Conservation (phyloP, 257 asterid genomes). For the Fraxinus pennsylvanica region DNA sequence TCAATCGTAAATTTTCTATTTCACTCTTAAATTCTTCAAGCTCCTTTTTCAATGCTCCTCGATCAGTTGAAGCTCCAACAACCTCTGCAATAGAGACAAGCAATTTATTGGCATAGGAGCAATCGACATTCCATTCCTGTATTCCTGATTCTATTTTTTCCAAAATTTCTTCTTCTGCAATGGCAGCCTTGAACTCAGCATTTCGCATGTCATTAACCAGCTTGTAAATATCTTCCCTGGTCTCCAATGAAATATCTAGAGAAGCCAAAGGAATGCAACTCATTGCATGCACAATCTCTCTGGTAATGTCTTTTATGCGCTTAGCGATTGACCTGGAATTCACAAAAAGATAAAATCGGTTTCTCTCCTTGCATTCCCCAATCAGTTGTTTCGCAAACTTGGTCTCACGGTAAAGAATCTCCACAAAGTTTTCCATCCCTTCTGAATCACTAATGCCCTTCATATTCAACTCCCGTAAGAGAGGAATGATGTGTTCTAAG, state of each 20-base stretch:
- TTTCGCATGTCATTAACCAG: conserved; percentile 43
- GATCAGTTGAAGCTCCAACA: conserved; percentile 55
- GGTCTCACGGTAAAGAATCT: conserved; percentile 40
- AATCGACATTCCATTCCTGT: conserved; percentile 55
- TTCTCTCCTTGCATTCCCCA: conserved; percentile 45
- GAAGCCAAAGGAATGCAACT: conserved; percentile 49
- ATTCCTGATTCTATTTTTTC: conserved; percentile 57
- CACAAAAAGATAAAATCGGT: conserved; percentile 56
- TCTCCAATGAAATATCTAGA: conserved; percentile 40
- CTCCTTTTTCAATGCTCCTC: conserved; percentile 47
- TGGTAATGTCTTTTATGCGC: conserved; percentile 43
- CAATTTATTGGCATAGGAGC: conserved; percentile 55
- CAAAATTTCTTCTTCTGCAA: conserved; percentile 52
- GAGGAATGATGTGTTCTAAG: conserved; percentile 45
- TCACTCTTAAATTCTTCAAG: conserved; percentile 55
- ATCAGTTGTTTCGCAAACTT: conserved; percentile 45
- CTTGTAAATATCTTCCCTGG: conserved; percentile 44
- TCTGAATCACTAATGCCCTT: conserved; percentile 35
- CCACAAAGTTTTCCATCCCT: conserved; percentile 33
- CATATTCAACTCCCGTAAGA: conserved; percentile 43
- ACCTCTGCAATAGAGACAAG: conserved; percentile 61
- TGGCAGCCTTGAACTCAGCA: conserved; percentile 52
- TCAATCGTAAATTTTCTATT: conserved; percentile 46
- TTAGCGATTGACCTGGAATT: conserved; percentile 49
- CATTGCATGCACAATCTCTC: conserved; percentile 51